Percentiles rank a stretch among this genome's conserved stretches.
phyloP scores from a whole-genome alignment of 2,329 filamentous ascomycete genomes.

The Ophiostoma ips region DNA sequence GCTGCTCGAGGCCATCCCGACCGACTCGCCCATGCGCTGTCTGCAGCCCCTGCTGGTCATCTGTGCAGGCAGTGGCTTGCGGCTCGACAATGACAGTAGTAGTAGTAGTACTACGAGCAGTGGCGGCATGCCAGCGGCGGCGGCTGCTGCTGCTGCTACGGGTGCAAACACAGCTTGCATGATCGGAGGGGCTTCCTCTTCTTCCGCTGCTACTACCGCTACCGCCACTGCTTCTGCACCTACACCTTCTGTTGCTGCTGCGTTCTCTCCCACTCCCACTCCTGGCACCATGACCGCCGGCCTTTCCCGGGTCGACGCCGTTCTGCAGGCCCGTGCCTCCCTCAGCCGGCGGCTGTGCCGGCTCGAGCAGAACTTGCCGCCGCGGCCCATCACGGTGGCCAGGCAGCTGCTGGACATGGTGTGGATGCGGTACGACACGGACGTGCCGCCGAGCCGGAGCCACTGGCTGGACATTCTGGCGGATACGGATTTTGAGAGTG shows the following conservation, averaged over 20 bases:
- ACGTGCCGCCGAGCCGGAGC: constrained; percentile 13
- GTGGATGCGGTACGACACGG: constrained; percentile 26
- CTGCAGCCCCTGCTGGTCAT: constrained; percentile 16
- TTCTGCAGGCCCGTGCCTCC: background rate
- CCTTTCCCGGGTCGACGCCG: background rate
- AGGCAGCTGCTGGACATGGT: constrained; percentile 25
- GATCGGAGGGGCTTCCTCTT: background rate
- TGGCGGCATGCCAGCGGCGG: background rate
- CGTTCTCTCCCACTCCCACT: no score
- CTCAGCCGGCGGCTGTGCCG: constrained; percentile 18
- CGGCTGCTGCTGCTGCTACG: no score
- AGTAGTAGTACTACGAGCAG: no score
- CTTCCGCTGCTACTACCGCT: background rate
- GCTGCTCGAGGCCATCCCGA: constrained; percentile 12
- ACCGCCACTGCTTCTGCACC: no score
- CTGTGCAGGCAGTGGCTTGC: constrained; percentile 13
- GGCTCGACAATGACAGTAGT: background rate
- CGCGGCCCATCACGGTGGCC: constrained; percentile 25
- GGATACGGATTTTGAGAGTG: constrained; percentile 8
- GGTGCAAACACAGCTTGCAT: background rate
- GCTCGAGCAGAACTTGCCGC: constrained; percentile 25
- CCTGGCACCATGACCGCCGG: no score
- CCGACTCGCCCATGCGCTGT: constrained; percentile 15
- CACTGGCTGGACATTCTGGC: constrained; percentile 14
- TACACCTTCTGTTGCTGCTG: no score